Base-by-base conservation (phyloP, 768 basidiomycete species). In the Suillus paluster region DNA sequence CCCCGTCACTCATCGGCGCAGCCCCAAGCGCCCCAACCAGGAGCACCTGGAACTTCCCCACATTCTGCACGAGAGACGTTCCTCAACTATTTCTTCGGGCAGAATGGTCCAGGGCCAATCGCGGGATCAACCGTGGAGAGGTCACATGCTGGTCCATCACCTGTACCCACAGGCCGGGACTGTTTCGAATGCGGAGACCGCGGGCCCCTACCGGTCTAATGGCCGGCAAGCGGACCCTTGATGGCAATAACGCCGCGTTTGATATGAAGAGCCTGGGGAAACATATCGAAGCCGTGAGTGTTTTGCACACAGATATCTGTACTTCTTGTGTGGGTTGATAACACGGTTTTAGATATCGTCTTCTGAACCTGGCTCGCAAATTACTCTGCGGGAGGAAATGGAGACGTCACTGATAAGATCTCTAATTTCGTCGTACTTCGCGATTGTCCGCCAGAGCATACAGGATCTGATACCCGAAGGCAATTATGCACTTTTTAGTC, bases 231-330 rank as follows among this genome's bases (percentile, higher is more conserved):
- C 78, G 84, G 56, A 79, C 81, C 12, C 72, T 92, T 54, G 92
- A 95, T 67, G 90, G 84, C 14, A 91, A 81, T 73, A 91, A 83
- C 68, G 91, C 95, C 59, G 95, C 92, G 52, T 98, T 88, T 74
- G 97, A 99, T 74, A 99, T 99, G 97, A 98, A 95, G 83, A 97
- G 95, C 71, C 81, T 99, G 57, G 95, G 96, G 46, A 95, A 91
- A 77, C 97, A 99, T 71, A 92, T 99, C 62, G 97, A 99, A 76
- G 93, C 96, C 65, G 96, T 98, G 70, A 83, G 93, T 86, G 9
- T 45, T 30, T 34, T 27, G 39, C 12, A 54, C 48, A 23, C 53
- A 46, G 38, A 27, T 54, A 65, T 46, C 64, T 45, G 42, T 63
- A 38, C 34, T 62, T 45, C 55, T 19, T 14, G 63, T 7, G 36